Evolutionary conservation across 2,329 filamentous ascomycete species (phyloP), one percentile per base, ranked within the genome.

Genomic region (Coniella lustricola): DNA sequence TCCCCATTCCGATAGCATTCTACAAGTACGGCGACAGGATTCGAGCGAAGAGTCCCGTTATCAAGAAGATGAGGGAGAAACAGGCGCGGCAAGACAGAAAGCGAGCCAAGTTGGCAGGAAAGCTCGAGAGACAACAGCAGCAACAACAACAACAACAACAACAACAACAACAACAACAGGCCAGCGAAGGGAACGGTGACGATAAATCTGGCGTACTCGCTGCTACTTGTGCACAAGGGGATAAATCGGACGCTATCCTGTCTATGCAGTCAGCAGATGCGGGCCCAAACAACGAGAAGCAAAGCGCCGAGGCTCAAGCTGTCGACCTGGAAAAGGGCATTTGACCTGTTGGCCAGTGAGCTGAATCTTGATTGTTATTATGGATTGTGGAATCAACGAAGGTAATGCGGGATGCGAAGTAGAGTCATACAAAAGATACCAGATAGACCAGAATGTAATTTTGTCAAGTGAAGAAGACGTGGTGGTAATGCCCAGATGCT

Each of bases 1-100:
- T 90, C 16, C 86, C 87, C 0, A 89, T 90, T 44, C 87, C 87
- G 0, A 74, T 88, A 49, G 70, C 85, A 1, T 90, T 91, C 57
- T 89, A 87, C 50, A 66, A 65, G 31, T 77, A 72, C 54, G 76
- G 76, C 3, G 67, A 69, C 20, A 58, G 58, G 42, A 77, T 80
- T 38, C 63, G 76, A 3, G 66, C 64, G 1, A 66, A 60, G 51
- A 77, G 73, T 46, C 67, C 67, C 2, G 61, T 77, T 22, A 71
- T 73, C 32, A 58, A 60, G 40, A 55, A 61, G 56, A 67, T 73
- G 63, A 58, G 68, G 16, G 68, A 69, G 49, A 69, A 70, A 34
- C 58, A 58, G 50, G 62, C 61, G 21, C 64, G 53, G 56, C 62
- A 62, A 20, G 67, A 70, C 44, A 57, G 56, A 32, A 61, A 63